These are phyloP conservation scores for Pseudocercospora crystallina DNA, from an alignment of 2,329 filamentous ascomycete genomes.

Conservation along the genomic window DNA sequence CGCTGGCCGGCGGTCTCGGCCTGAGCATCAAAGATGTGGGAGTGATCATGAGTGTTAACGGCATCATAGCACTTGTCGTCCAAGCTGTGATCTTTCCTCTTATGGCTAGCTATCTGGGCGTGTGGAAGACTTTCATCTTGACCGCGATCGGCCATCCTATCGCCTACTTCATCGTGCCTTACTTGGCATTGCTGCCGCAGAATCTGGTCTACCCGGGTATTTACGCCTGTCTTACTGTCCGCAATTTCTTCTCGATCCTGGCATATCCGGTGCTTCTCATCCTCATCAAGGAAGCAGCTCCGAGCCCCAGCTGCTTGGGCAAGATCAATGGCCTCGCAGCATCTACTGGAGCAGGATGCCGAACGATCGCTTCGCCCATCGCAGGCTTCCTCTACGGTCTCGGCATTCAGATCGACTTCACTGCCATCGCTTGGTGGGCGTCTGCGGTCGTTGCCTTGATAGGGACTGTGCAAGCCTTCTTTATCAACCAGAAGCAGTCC, in stretches of 20 bases:
- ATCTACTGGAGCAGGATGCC: constrained; percentile 67
- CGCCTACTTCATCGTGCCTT: constrained; percentile 68
- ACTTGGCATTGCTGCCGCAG: constrained; percentile 59
- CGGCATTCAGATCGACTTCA: constrained; percentile 58
- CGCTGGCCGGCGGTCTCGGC: constrained; percentile 62
- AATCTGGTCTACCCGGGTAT: constrained; percentile 60
- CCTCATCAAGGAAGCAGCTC: constrained; percentile 70
- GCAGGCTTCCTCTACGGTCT: constrained; percentile 66
- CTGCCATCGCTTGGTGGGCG: constrained; percentile 64
- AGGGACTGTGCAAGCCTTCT: constrained; percentile 58
- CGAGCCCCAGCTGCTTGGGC: constrained; percentile 61
- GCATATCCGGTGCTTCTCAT: constrained; percentile 69
- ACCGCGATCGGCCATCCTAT: constrained; percentile 67
- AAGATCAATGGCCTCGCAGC: constrained; percentile 73
- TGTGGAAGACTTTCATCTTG: constrained; percentile 66
- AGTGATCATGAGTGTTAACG: constrained; percentile 67
- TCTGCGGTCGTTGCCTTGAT: constrained; percentile 57
- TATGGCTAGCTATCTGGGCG: constrained; percentile 62
- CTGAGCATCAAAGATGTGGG: constrained; percentile 66
- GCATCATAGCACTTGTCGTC: constrained; percentile 69
- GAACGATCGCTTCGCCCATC: constrained; percentile 68
- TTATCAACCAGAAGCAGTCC: constrained; percentile 52
- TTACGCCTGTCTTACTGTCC: constrained; percentile 63
- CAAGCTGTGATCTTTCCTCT: constrained; percentile 70
- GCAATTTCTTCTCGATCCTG: constrained; percentile 68